Conservation (phyloP, 208 protist species). For the Acanthamoeba lenticulata region DNA sequence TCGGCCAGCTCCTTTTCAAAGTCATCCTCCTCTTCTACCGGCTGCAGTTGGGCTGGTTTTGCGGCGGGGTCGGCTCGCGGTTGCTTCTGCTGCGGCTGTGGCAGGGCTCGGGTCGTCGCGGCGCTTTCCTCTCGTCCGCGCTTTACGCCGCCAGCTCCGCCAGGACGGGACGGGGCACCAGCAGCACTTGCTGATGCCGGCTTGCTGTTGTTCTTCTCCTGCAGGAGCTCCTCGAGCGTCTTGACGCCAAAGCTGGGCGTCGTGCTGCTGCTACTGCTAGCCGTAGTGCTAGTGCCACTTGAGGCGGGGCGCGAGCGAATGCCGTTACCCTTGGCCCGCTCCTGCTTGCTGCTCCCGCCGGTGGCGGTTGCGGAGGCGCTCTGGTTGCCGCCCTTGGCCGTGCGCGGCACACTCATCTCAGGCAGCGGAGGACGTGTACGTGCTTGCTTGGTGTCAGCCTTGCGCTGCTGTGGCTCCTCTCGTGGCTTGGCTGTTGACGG, state of each 20-base stretch:
- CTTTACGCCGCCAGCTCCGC: background rate
- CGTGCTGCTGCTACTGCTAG: background rate
- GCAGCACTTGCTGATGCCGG: background rate
- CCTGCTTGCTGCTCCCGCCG: too few relatives aligned
- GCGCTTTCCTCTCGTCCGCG: background rate
- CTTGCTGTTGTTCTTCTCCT: background rate
- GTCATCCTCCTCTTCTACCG: background rate
- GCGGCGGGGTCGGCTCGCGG: background rate
- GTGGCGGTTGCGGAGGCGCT: too few relatives aligned
- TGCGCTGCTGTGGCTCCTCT: background rate
- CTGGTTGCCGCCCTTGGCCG: too few relatives aligned
- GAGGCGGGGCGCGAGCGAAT: background rate
- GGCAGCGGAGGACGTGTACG: too few relatives aligned
- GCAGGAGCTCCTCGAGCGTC: background rate
- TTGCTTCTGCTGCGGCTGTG: conserved; percentile 26
- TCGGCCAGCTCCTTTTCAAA: background rate
- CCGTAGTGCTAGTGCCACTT: too few relatives aligned
- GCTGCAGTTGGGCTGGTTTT: background rate
- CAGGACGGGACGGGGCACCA: background rate
- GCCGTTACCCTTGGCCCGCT: too few relatives aligned
- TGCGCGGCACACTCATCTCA: too few relatives aligned
- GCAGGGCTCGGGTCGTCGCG: background rate
- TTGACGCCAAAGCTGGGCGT: background rate
- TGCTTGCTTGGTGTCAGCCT: background rate
- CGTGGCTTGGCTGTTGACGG: background rate